These are phyloP conservation scores for Xylaria digitata DNA, from an alignment of 2,329 filamentous ascomycete genomes.

Conservation along the genomic window DNA sequence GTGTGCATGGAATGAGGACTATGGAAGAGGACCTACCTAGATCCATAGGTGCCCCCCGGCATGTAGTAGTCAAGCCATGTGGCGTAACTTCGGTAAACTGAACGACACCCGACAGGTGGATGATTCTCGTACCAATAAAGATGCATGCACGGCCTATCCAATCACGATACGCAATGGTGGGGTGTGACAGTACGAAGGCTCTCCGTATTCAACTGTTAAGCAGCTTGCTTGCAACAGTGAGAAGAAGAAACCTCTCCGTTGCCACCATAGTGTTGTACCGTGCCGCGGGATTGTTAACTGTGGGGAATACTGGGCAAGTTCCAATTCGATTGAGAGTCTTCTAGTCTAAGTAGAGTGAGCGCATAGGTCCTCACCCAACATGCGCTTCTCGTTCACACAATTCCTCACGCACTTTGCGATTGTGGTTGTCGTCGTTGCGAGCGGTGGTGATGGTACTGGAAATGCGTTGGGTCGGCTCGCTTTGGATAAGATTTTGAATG, in stretches of 20 bases:
- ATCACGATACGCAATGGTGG: slow-evolving; percentile 17
- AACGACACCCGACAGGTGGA: background rate
- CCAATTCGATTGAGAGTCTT: background rate
- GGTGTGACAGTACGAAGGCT: slow-evolving; percentile 13
- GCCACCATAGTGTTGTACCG: slow-evolving; percentile 5
- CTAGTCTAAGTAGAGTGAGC: background rate
- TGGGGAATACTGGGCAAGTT: slow-evolving; percentile 7
- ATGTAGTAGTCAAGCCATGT: background rate
- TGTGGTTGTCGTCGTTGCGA: slow-evolving; percentile 2
- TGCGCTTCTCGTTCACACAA: slow-evolving; percentile 16
- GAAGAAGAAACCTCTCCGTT: slow-evolving; percentile 10
- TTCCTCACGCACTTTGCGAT: slow-evolving; percentile 4
- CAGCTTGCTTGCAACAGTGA: slow-evolving; percentile 3
- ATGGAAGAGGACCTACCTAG: too few relatives aligned
- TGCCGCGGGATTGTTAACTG: background rate
- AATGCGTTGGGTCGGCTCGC: slow-evolving; percentile 51
- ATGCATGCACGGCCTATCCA: slow-evolving; percentile 5
- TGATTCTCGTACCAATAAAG: background rate
- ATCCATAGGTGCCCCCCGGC: background rate
- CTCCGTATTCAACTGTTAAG: background rate
- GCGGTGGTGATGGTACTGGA: background rate
- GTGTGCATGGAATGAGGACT: slow-evolving; percentile 3
- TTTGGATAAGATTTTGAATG: slow-evolving; percentile 55
- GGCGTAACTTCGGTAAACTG: background rate
- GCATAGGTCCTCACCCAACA: slow-evolving; percentile 11